These are phyloP conservation scores for Phoenix roebelenii DNA, from an alignment of 176 grass and related monocot species.

Conservation along the genomic window DNA sequence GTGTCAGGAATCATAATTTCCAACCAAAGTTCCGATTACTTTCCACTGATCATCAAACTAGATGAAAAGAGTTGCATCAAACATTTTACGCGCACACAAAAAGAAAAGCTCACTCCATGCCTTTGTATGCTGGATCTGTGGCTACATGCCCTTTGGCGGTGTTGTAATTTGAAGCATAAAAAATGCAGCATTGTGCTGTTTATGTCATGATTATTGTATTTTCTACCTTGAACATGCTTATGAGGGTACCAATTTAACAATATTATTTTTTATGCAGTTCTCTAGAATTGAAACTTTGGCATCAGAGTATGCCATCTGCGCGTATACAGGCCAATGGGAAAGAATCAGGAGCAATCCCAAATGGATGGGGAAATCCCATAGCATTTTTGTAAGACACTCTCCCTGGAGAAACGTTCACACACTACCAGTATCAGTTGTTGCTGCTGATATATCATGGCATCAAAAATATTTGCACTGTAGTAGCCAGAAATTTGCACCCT, in stretches of 20 bases:
- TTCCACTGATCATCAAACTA: too few relatives aligned
- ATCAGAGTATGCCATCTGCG: constrained; percentile 51
- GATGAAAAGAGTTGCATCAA: too few relatives aligned
- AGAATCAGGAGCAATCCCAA: constrained; percentile 24
- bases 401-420: not conserved
- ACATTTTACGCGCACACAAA: too few relatives aligned
- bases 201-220: not conserved
- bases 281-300: constrained; percentile 22
- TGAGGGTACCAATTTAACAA: not conserved
- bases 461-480: not conserved
- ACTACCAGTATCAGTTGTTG: not conserved
- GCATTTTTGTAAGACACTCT: constrained; percentile 47
- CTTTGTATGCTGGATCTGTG: too few relatives aligned
- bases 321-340: constrained; percentile 46
- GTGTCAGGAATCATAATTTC: too few relatives aligned
- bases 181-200: not conserved
- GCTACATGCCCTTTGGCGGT: too few relatives aligned
- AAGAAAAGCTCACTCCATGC: too few relatives aligned
- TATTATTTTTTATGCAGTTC: constrained; percentile 43
- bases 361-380: constrained; percentile 33
- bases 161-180: not conserved
- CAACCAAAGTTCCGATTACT: too few relatives aligned
- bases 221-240: constrained; percentile 7
- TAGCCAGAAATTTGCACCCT: too few relatives aligned
- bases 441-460: not conserved